A percentile compares a stretch with the other conserved stretches of the same genome.
These are phyloP conservation scores for Daldinia vernicosa DNA, from an alignment of 495 filamentous ascomycete genomes.

Conservation along the genomic window DNA sequence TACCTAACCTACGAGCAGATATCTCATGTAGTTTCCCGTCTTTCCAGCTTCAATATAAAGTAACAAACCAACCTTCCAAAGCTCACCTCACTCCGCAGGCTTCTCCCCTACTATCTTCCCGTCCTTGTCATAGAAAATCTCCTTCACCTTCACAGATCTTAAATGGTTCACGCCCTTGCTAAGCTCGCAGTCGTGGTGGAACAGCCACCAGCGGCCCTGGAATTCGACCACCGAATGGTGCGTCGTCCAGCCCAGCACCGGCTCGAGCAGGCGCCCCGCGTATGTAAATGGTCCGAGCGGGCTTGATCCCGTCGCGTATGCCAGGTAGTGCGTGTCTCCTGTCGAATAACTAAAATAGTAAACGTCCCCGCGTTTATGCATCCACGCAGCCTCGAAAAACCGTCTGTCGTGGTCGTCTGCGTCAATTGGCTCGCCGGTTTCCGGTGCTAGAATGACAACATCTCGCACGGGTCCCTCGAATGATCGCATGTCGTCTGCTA, in stretches of 20 bases:
- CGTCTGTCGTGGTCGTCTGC: constrained; percentile 74
- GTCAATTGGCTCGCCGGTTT: constrained; percentile 63
- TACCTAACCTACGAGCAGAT: background rate
- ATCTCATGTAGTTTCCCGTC: background rate
- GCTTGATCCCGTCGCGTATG: constrained; percentile 66
- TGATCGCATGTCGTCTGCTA: constrained; percentile 69
- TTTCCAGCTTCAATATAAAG: background rate
- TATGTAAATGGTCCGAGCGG: constrained; percentile 77
- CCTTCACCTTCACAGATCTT: constrained; percentile 73
- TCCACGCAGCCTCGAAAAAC: constrained; percentile 84
- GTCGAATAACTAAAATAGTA: constrained; percentile 84
- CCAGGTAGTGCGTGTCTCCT: constrained; percentile 76
- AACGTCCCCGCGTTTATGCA: constrained; percentile 69
- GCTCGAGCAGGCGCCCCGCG: constrained; percentile 73
- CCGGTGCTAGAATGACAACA: constrained; percentile 65
- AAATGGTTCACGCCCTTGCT: constrained; percentile 70
- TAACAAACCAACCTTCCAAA: background rate
- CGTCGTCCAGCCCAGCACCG: constrained; percentile 80
- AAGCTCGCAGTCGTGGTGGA: constrained; percentile 75
- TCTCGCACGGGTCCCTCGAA: constrained; percentile 61
- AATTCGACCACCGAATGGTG: constrained; percentile 82
- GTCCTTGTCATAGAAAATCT: constrained; percentile 73
- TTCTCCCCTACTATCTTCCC: constrained; percentile 63
- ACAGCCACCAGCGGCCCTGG: constrained; percentile 72
- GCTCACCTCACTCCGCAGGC: constrained; percentile 37